phyloP scores from a whole-genome alignment of 352 stramenopile species.

The Phytopythium kandeliae region DNA sequence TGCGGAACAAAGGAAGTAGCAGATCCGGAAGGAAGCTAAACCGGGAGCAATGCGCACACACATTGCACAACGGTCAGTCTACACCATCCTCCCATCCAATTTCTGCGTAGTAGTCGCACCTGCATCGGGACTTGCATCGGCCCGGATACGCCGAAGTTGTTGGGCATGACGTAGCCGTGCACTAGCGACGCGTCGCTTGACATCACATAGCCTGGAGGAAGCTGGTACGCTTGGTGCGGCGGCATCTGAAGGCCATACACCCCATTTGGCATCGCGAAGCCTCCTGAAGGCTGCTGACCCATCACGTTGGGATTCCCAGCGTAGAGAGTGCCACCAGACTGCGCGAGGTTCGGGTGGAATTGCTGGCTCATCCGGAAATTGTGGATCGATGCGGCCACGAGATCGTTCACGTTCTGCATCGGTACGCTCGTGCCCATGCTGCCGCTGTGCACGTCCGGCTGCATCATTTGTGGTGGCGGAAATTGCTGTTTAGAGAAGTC shows the following conservation, averaged over 20 bases:
- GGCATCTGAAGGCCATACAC: not conserved
- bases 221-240: slow-evolving; percentile 29
- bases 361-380: slow-evolving; percentile 71
- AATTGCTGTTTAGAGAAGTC: slow-evolving; percentile 25
- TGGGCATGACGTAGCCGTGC: slow-evolving; percentile 47
- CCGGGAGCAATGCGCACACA: not conserved
- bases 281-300: slow-evolving; percentile 10
- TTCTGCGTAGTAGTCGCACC: slow-evolving; percentile 7
- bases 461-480: slow-evolving; percentile 14
- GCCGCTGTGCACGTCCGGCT: slow-evolving; percentile 16
- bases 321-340: slow-evolving; percentile 14
- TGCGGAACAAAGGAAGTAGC: slow-evolving; percentile 7
- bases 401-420: slow-evolving; percentile 55
- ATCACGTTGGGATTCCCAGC: slow-evolving; percentile 19
- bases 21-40: slow-evolving; percentile 19
- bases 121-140: slow-evolving; percentile 40
- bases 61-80: not conserved
- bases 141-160: slow-evolving; percentile 24
- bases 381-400: slow-evolving; percentile 67
- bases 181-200: slow-evolving; percentile 33
- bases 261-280: slow-evolving; percentile 21
- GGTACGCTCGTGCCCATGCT: slow-evolving; percentile 10
- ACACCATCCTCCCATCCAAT: slow-evolving; percentile 12
- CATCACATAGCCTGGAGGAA: slow-evolving; percentile 36
- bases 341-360: slow-evolving; percentile 29